Percentiles rank a stretch among this genome's conserved stretches.
phyloP scores from a whole-genome alignment of 2,329 filamentous ascomycete genomes.

The Coniochaeta pulveracea region DNA sequence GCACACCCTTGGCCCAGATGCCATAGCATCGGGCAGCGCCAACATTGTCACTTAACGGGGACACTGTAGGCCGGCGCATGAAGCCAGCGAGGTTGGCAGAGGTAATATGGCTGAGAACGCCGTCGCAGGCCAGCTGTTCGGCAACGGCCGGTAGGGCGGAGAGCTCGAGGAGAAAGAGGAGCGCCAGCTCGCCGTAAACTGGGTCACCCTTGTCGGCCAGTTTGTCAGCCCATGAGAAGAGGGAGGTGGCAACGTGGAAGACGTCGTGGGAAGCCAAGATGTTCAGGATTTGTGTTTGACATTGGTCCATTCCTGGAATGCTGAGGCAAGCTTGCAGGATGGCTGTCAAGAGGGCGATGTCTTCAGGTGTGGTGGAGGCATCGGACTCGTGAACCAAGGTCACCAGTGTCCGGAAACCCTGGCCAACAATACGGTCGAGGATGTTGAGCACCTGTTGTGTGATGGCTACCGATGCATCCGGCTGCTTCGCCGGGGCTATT shows the following conservation, averaged over 20 bases:
- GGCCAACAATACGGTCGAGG: constrained; percentile 65
- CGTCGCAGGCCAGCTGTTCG: constrained; percentile 82
- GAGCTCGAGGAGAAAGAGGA: constrained; percentile 79
- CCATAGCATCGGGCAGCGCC: constrained; percentile 65
- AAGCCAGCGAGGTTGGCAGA: constrained; percentile 70
- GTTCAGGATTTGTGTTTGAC: constrained; percentile 58
- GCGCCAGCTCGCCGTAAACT: constrained; percentile 83
- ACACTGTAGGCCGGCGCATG: constrained; percentile 60
- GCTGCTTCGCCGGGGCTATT: constrained; percentile 16
- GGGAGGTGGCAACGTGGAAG: constrained; percentile 68
- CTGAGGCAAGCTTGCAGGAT: constrained; percentile 76
- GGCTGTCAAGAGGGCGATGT: constrained; percentile 78
- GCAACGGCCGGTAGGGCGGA: constrained; percentile 72
- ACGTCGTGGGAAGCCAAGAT: constrained; percentile 61
- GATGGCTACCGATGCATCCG: constrained; percentile 28
- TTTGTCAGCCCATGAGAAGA: constrained; percentile 91
- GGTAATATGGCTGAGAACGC: constrained; percentile 66
- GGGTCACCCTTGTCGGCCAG: constrained; percentile 71
- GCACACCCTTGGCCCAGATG: constrained; percentile 81
- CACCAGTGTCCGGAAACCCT: constrained; percentile 73
- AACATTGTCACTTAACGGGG: constrained; percentile 65
- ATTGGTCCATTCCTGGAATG: constrained; percentile 64
- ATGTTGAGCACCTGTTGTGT: constrained; percentile 64
- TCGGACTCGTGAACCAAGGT: constrained; percentile 70
- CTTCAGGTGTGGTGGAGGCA: constrained; percentile 55